Conservation (phyloP, 495 filamentous ascomycete genomes). For the Oidiodendron maius region DNA sequence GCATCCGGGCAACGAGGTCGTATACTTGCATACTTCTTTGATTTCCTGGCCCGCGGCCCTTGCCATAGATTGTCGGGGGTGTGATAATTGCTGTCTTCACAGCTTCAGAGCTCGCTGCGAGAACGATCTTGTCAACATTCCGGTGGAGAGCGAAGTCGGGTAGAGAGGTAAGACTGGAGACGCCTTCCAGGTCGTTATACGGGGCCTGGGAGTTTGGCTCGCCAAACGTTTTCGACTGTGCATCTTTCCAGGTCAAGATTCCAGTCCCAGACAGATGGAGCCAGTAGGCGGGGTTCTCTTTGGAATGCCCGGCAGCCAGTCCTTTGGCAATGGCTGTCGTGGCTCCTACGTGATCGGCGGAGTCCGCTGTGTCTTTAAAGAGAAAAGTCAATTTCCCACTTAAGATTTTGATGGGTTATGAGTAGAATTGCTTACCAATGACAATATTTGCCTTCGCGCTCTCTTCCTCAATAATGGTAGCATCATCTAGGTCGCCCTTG, state of each 20-base stretch:
- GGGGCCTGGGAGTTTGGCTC: slow-evolving; percentile 26
- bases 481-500: slow-evolving; percentile 51
- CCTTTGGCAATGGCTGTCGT: slow-evolving; percentile 39
- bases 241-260: slow-evolving; percentile 41
- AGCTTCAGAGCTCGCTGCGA: slow-evolving; percentile 30
- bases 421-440: slow-evolving; percentile 41
- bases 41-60: slow-evolving; percentile 66
- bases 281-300: slow-evolving; percentile 41
- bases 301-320: slow-evolving; percentile 35
- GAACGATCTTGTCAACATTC: slow-evolving; percentile 39
- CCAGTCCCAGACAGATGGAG: slow-evolving; percentile 42
- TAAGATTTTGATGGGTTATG: neutral
- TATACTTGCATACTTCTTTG: slow-evolving; percentile 61
- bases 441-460: slow-evolving; percentile 61
- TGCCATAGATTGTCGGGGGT: slow-evolving; percentile 74
- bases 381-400: neutral
- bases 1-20: slow-evolving; percentile 43
- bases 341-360: slow-evolving; percentile 36
- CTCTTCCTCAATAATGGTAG: slow-evolving; percentile 49
- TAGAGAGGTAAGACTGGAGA: slow-evolving; percentile 21
- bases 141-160: slow-evolving; percentile 38
- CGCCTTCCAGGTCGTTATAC: slow-evolving; percentile 19
- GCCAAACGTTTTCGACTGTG: slow-evolving; percentile 30
- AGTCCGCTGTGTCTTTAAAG: slow-evolving; percentile 37
- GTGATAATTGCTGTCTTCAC: slow-evolving; percentile 68